A percentile compares a stretch with the other conserved stretches of the same genome.
phyloP scores from a whole-genome alignment of 2,329 filamentous ascomycete genomes.

The Trichoderma hamatum region DNA sequence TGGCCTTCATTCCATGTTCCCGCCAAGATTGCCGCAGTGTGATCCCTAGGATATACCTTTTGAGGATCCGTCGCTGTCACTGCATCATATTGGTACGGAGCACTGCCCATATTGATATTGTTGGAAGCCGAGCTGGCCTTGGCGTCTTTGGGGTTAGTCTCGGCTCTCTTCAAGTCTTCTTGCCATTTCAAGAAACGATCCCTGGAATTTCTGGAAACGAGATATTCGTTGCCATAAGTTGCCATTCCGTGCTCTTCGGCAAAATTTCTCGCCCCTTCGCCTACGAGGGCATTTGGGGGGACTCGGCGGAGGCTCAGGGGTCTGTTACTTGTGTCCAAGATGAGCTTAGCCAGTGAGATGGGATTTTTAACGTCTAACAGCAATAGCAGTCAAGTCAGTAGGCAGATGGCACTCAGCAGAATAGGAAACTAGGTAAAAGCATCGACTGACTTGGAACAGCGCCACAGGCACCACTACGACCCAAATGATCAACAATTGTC shows the following conservation, averaged over 20 bases:
- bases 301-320: constrained; percentile 84
- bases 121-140: constrained; percentile 29
- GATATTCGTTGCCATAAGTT: constrained; percentile 70
- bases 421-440: background rate
- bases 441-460: constrained; percentile 77
- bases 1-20: constrained; percentile 67
- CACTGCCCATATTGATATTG: constrained; percentile 31
- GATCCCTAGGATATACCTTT: constrained; percentile 45
- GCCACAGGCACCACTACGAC: constrained; percentile 89
- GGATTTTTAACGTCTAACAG: constrained; percentile 89
- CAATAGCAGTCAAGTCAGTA: constrained; percentile 5
- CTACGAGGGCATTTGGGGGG: constrained; percentile 88
- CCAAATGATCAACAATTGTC: constrained; percentile 86
- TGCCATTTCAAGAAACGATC: constrained; percentile 82
- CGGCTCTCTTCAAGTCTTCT: constrained; percentile 68
- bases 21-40: constrained; percentile 57
- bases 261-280: constrained; percentile 83
- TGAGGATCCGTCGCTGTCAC: constrained; percentile 35
- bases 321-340: constrained; percentile 76
- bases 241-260: constrained; percentile 77
- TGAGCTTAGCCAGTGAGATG: constrained; percentile 79
- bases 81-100: constrained; percentile 42
- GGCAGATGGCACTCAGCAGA: background rate
- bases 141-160: constrained; percentile 46
- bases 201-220: constrained; percentile 78